Evolutionary conservation across 495 filamentous ascomycete species (phyloP).

Genomic region (Trypethelium eluteriae): DNA sequence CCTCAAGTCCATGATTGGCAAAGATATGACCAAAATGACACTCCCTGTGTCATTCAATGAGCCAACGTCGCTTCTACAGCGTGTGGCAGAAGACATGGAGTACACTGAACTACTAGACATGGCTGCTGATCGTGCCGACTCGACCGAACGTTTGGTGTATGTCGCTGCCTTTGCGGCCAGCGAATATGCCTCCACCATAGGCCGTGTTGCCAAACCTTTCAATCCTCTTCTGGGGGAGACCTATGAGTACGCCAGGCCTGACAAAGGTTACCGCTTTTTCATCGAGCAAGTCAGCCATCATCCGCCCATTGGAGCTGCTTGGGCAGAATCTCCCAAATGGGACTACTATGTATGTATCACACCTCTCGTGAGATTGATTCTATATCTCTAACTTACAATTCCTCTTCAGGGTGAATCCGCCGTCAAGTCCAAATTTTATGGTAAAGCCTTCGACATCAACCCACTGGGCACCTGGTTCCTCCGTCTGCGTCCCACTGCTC

Average conservation of each 20-base stretch:
- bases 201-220: constrained; percentile 94
- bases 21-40: constrained; percentile 99
- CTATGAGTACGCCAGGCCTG: constrained; percentile 89
- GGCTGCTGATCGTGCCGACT: constrained; percentile 76
- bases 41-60: constrained; percentile 98
- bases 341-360: constrained; percentile 66
- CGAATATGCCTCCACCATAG: constrained; percentile 94
- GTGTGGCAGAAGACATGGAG: constrained; percentile 95
- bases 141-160: constrained; percentile 90
- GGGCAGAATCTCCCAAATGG: constrained; percentile 89
- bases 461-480: constrained; percentile 96
- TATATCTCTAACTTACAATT: constrained; percentile 12
- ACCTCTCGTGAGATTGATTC: constrained; percentile 8
- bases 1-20: constrained; percentile 98
- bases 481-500: constrained; percentile 63
- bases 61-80: constrained; percentile 91
- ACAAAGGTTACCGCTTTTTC: constrained; percentile 96
- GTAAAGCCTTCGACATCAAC: constrained; percentile 95
- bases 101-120: constrained; percentile 89
- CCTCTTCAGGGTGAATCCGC: constrained; percentile 67
- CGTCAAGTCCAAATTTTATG: constrained; percentile 97
- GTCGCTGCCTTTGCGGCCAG: constrained; percentile 91
- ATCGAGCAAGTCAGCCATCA: constrained; percentile 98
- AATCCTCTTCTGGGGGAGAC: constrained; percentile 95
- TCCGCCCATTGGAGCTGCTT: constrained; percentile 88